These are phyloP conservation scores for Cyclocybe cylindracea DNA, from an alignment of 768 basidiomycete species.

Conservation along the genomic window DNA sequence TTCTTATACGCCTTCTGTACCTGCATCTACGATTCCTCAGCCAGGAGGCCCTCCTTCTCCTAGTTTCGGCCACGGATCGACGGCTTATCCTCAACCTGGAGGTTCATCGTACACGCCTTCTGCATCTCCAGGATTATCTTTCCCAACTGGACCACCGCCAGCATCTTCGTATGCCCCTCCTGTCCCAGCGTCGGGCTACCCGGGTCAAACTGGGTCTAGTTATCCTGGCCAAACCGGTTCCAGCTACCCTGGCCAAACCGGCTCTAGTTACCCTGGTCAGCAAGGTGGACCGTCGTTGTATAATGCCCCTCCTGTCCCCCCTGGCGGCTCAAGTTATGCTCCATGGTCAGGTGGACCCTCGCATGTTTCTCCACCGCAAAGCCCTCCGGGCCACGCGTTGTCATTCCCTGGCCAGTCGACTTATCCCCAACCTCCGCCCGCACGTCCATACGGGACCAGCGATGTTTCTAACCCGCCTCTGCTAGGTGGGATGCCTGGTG, in stretches of 20 bases:
- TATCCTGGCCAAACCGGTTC: constrained; percentile 18
- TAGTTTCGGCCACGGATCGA: neutral
- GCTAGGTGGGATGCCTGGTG: neutral
- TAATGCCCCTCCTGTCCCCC: constrained; percentile 1
- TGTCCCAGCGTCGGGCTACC: constrained; percentile 7
- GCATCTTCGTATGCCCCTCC: constrained; percentile 6
- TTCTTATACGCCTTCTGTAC: neutral
- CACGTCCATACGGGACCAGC: constrained; percentile 6
- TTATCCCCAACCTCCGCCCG: constrained; percentile 11
- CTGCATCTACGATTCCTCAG: too few relatives aligned
- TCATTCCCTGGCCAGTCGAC: constrained; percentile 15
- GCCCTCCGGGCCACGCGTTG: constrained; percentile 13
- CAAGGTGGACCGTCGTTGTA: neutral
- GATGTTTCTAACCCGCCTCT: neutral
- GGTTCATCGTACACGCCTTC: constrained; percentile 8
- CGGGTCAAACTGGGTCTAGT: constrained; percentile 13
- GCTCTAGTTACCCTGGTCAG: constrained; percentile 11
- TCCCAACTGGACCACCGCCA: constrained; percentile 5
- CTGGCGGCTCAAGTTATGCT: constrained; percentile 9
- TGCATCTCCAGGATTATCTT: neutral
- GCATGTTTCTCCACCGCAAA: constrained; percentile 22
- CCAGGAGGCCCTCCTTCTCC: neutral
- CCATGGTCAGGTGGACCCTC: constrained; percentile 14
- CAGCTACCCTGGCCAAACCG: constrained; percentile 15
- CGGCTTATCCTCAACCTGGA: constrained; percentile 8